A percentile compares a stretch with the other conserved stretches of the same genome.
phyloP scores from a whole-genome alignment of 1,139 yeast genomes.

The Yamadazyma kanchanaburiensis region DNA sequence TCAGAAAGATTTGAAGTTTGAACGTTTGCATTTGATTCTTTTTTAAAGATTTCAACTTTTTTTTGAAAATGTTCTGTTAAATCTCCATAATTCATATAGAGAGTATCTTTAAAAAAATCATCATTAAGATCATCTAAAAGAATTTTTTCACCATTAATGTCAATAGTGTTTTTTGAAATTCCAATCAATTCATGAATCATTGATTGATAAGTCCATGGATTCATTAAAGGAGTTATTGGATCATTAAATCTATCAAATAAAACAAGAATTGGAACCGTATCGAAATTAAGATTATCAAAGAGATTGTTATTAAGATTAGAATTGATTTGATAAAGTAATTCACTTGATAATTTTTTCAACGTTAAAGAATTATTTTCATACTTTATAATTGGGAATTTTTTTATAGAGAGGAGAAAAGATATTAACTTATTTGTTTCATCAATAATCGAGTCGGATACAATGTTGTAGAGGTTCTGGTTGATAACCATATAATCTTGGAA shows the following conservation, averaged over 20 bases:
- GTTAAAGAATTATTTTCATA: conserved; percentile 71
- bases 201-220: conserved; percentile 98
- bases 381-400: conserved; percentile 72
- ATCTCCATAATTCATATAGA: conserved; percentile 92
- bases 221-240: conserved; percentile 85
- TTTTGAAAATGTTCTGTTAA: conserved; percentile 84
- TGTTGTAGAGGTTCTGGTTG: conserved; percentile 59
- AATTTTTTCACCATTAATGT: conserved; percentile 38
- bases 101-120: conserved; percentile 69
- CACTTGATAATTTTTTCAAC: conserved; percentile 62
- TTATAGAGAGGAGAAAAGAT: conserved; percentile 70
- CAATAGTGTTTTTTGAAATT: conserved; percentile 76
- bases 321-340: conserved; percentile 56
- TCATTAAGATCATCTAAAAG: conserved; percentile 52
- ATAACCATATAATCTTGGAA: conserved; percentile 80
- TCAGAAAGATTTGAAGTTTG: conserved; percentile 72
- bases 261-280: conserved; percentile 72
- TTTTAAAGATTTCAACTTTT: conserved; percentile 80
- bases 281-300: conserved; percentile 65
- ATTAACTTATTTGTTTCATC: conserved; percentile 53
- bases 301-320: conserved; percentile 56
- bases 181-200: conserved; percentile 94
- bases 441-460: conserved; percentile 22
- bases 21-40: conserved; percentile 69
- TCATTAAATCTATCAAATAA: conserved; percentile 82